phyloP scores from a whole-genome alignment of 257 asterid genomes.

The Primulina tabacum region DNA sequence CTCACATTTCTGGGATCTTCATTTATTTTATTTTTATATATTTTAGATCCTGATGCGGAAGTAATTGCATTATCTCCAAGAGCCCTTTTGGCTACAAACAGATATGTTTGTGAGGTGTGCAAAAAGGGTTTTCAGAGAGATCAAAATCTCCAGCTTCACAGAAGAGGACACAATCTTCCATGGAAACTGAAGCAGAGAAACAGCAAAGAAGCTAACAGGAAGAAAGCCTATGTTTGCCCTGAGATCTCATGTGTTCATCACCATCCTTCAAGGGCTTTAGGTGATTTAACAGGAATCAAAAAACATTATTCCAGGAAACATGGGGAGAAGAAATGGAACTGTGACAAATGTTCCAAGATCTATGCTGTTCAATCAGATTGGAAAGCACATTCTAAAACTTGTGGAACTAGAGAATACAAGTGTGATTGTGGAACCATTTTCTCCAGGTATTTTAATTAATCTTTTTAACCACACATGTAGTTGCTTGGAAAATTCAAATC shows the following conservation, averaged over 20 bases:
- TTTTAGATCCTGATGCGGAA: slow-evolving; percentile 81
- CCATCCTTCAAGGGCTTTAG: slow-evolving; percentile 78
- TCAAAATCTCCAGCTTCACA: slow-evolving; percentile 85
- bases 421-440: slow-evolving; percentile 90
- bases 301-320: slow-evolving; percentile 84
- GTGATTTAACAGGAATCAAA: slow-evolving; percentile 85
- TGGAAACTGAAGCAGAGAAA: slow-evolving; percentile 83
- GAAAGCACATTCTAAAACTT: slow-evolving; percentile 87
- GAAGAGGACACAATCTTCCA: slow-evolving; percentile 87
- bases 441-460: slow-evolving; percentile 50
- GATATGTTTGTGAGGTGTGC: slow-evolving; percentile 86
- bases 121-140: slow-evolving; percentile 92
- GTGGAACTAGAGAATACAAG: slow-evolving; percentile 80
- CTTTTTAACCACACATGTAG: neutral
- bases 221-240: slow-evolving; percentile 78
- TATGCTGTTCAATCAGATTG: slow-evolving; percentile 91
- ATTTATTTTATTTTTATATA: neutral
- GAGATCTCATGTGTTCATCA: slow-evolving; percentile 75
- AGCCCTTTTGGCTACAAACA: slow-evolving; percentile 67
- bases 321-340: slow-evolving; percentile 91
- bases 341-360: slow-evolving; percentile 72
- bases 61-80: slow-evolving; percentile 79
- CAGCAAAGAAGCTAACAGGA: slow-evolving; percentile 47
- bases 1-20: neutral
- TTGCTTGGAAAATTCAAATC: no score